Conservation (phyloP, 352 stramenopile species). For the Albugo candida region DNA sequence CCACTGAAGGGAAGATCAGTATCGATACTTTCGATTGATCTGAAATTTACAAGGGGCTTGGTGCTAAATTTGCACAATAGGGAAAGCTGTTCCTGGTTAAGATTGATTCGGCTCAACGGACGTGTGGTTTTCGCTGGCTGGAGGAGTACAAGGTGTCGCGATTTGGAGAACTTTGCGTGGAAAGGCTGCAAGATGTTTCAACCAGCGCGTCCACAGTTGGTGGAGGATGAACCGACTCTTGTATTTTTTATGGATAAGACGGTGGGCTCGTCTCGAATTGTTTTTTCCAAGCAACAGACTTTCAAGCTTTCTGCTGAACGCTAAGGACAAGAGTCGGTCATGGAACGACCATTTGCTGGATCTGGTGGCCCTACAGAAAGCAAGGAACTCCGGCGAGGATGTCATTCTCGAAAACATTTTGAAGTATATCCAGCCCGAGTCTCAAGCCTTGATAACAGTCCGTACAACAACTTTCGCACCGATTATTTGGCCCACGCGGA, state of each 20-base stretch:
- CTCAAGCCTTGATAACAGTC: not conserved
- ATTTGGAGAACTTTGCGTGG: not conserved
- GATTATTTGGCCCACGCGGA: no score
- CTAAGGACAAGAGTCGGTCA: not conserved
- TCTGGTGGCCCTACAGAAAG: not conserved
- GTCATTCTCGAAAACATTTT: slow-evolving; percentile 4
- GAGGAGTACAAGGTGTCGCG: not conserved
- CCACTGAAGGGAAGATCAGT: no score
- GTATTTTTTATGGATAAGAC: not conserved
- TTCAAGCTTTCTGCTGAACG: not conserved
- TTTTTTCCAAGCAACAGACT: not conserved
- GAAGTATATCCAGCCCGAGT: not conserved
- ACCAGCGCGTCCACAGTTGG: not conserved
- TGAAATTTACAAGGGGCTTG: not conserved
- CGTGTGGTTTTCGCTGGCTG: not conserved
- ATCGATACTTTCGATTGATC: no score
- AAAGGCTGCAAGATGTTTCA: slow-evolving; percentile 1
- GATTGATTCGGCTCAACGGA: not conserved
- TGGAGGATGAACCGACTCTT: not conserved
- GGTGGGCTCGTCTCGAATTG: not conserved
- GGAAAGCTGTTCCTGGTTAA: not conserved
- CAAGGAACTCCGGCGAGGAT: not conserved
- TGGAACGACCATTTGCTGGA: slow-evolving; percentile 6
- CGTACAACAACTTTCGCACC: not conserved
- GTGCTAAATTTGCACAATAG: not conserved